Conservation (phyloP, 768 basidiomycete species). For the Boletus vermiculosoides region DNA sequence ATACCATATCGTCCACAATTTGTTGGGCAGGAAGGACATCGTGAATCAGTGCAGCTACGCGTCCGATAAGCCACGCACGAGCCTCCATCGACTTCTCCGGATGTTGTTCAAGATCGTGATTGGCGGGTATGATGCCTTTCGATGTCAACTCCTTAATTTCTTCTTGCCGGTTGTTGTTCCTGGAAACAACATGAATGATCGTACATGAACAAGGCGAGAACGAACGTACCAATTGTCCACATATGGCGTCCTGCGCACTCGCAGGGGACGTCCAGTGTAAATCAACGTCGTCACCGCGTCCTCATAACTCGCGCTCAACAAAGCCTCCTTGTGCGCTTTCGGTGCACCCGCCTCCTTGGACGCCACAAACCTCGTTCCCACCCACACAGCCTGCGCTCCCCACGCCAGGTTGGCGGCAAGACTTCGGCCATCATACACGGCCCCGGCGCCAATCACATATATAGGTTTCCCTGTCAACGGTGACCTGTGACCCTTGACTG, state of each 20-base stretch:
- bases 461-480: conserved; percentile 81
- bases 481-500: conserved; percentile 70
- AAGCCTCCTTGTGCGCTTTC: conserved; percentile 78
- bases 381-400: conserved; percentile 91
- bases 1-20: conserved; percentile 81
- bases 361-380: conserved; percentile 87
- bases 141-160: conserved; percentile 84
- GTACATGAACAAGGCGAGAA: neutral
- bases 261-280: conserved; percentile 85
- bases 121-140: conserved; percentile 78
- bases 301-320: conserved; percentile 68
- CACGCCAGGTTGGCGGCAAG: conserved; percentile 85
- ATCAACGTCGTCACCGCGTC: conserved; percentile 85
- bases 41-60: conserved; percentile 69
- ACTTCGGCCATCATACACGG: conserved; percentile 85
- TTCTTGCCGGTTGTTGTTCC: conserved; percentile 72
- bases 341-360: conserved; percentile 78
- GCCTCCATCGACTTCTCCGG: conserved; percentile 74
- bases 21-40: conserved; percentile 80
- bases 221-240: conserved; percentile 71
- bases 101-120: conserved; percentile 70
- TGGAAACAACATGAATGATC: conserved; percentile 24
- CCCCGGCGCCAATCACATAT: conserved; percentile 89
- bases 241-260: conserved; percentile 82
- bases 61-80: conserved; percentile 80